A percentile compares a stretch with the other conserved stretches of the same genome.
These are phyloP conservation scores for Wickerhamomyces bisporus DNA, from an alignment of 805 yeast genomes.

Conservation along the genomic window DNA sequence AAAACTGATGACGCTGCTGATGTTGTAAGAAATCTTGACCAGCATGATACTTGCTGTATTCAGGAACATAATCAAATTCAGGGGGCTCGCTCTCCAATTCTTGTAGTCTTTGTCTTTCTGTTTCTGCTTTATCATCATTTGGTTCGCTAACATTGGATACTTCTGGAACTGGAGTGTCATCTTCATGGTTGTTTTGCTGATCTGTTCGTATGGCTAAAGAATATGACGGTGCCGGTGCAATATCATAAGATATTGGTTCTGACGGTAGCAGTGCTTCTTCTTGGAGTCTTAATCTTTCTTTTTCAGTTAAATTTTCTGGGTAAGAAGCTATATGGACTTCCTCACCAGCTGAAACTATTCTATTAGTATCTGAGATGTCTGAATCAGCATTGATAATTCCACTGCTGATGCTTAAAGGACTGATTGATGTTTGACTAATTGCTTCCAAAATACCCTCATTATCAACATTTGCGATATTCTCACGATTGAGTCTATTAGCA, in stretches of 20 bases:
- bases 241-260: constrained; percentile 30
- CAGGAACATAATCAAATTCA: constrained; percentile 24
- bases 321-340: constrained; percentile 1
- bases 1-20: no score
- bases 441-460: constrained; percentile 8
- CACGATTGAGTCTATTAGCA: constrained; percentile 1
- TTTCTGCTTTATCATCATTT: constrained; percentile 37
- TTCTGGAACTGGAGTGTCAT: not conserved
- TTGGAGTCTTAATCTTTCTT: constrained; percentile 45
- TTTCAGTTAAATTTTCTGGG: constrained; percentile 39
- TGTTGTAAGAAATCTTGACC: constrained; percentile 1
- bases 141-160: no score
- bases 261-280: constrained; percentile 65
- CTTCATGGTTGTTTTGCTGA: not conserved
- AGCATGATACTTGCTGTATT: constrained; percentile 11
- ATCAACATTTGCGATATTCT: not conserved
- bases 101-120: constrained; percentile 32
- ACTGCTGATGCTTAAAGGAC: constrained; percentile 21
- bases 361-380: no score
- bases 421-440: constrained; percentile 19
- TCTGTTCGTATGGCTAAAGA: not conserved
- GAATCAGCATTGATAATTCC: not conserved
- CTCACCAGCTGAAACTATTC: constrained; percentile 6
- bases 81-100: constrained; percentile 40
- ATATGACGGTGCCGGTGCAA: constrained; percentile 20